Evolutionary conservation across 768 basidiomycete genomes (phyloP).

Genomic region (Suillus fuscotomentosus): DNA sequence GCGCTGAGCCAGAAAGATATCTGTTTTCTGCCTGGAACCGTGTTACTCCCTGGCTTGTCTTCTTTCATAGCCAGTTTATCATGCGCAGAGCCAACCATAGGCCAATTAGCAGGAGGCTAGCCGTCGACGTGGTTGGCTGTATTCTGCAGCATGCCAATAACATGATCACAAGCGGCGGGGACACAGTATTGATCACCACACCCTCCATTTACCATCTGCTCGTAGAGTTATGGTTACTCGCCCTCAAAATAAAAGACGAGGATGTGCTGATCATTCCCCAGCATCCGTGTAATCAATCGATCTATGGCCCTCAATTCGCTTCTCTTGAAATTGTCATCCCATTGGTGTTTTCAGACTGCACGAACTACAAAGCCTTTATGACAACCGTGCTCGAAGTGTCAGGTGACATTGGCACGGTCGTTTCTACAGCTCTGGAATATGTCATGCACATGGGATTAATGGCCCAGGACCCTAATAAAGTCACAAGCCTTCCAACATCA

Average conservation of each 20-base stretch:
- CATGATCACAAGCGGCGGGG: too few species aligned
- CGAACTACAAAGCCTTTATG: neutral
- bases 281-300: too few species aligned
- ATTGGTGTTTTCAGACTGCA: neutral
- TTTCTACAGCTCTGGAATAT: neutral
- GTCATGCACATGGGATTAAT: neutral
- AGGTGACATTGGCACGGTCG: neutral
- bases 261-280: neutral
- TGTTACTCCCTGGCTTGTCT: neutral
- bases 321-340: neutral
- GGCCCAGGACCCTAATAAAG: neutral
- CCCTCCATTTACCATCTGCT: neutral
- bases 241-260: neutral
- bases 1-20: neutral
- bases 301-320: neutral
- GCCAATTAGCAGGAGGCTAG: neutral
- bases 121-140: neutral
- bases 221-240: neutral
- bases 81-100: neutral
- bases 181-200: too few species aligned
- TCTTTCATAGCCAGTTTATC: neutral
- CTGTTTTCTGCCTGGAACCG: neutral
- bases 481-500: too few species aligned
- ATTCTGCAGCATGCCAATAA: too few species aligned
- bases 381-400: neutral